A percentile compares a stretch with the other conserved stretches of the same genome.
These are phyloP conservation scores for Trametes maxima DNA, from an alignment of 768 basidiomycete species.

Conservation along the genomic window DNA sequence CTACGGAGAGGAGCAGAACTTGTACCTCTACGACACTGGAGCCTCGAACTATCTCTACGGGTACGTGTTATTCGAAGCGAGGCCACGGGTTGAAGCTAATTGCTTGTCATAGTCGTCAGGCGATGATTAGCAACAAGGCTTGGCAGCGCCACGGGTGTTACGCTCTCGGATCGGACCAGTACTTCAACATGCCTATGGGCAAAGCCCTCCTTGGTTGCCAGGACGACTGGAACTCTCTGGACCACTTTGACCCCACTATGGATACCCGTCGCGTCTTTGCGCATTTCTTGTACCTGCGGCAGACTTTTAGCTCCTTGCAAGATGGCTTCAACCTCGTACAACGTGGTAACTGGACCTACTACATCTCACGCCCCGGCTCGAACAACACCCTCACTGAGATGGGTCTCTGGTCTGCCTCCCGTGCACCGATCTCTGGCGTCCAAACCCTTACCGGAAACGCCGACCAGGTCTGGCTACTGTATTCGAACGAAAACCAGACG, in stretches of 20 bases:
- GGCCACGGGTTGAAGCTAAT: neutral
- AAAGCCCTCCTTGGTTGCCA: conserved; percentile 78
- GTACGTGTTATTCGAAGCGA: conserved; percentile 41
- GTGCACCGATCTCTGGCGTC: conserved; percentile 57
- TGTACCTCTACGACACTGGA: conserved; percentile 87
- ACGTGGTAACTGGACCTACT: conserved; percentile 82
- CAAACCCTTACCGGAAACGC: conserved; percentile 67
- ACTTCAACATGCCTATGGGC: conserved; percentile 91
- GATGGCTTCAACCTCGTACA: conserved; percentile 88
- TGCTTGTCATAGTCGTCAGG: conserved; percentile 67
- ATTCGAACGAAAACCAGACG: conserved; percentile 82
- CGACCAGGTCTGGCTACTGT: conserved; percentile 82
- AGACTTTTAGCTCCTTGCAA: conserved; percentile 70
- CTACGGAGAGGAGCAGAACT: conserved; percentile 92
- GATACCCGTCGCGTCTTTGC: conserved; percentile 73
- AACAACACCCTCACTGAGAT: conserved; percentile 80
- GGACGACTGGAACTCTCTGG: conserved; percentile 90
- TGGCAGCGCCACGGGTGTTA: conserved; percentile 97
- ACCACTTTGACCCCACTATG: conserved; percentile 92
- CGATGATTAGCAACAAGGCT: conserved; percentile 81
- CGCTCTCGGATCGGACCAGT: conserved; percentile 84
- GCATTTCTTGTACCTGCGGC: conserved; percentile 73
- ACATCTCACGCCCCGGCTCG: conserved; percentile 81
- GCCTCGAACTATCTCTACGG: conserved; percentile 92
- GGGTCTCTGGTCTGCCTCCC: conserved; percentile 83